phyloP scores from a whole-genome alignment of 2,329 filamentous ascomycete species.

The Neophaeococcomyces aloes region DNA sequence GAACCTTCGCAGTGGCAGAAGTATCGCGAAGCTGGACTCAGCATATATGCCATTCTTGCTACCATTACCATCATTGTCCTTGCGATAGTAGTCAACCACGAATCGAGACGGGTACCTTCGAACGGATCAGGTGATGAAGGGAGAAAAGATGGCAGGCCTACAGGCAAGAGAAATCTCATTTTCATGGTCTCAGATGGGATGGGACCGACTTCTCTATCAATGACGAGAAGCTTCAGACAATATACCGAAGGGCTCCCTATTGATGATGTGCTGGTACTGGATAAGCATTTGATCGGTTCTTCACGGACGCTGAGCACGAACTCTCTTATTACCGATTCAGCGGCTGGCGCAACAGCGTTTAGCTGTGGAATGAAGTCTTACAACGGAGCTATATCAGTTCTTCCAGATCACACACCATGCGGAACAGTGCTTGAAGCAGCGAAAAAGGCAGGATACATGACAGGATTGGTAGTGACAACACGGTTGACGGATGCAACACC shows the following conservation, averaged over 20 bases:
- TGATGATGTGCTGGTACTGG: conserved; percentile 66
- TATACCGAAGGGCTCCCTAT: conserved; percentile 60
- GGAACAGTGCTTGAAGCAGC: conserved; percentile 90
- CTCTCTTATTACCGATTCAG: conserved; percentile 85
- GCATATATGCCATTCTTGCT: conserved; percentile 72
- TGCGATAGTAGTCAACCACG: conserved; percentile 67
- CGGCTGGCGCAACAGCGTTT: conserved; percentile 94
- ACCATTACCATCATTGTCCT: conserved; percentile 70
- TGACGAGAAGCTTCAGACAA: conserved; percentile 82
- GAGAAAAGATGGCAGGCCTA: conserved; percentile 34
- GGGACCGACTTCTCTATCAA: conserved; percentile 79
- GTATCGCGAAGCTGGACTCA: conserved; percentile 65
- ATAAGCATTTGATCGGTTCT: conserved; percentile 81
- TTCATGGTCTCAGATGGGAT: conserved; percentile 99
- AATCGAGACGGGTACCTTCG: conserved; percentile 26
- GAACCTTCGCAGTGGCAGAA: conserved; percentile 40
- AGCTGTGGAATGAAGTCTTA: conserved; percentile 89
- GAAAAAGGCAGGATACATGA: conserved; percentile 81
- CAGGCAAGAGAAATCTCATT: conserved; percentile 78
- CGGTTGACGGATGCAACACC: conserved; percentile 92
- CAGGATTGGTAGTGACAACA: conserved; percentile 89
- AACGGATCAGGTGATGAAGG: conserved; percentile 24
- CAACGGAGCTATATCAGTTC: conserved; percentile 86
- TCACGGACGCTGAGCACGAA: conserved; percentile 76
- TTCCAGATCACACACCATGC: conserved; percentile 76